Base-by-base conservation (phyloP, 1,139 yeast genomes). In the Kurtzmaniella quercitrusa region DNA sequence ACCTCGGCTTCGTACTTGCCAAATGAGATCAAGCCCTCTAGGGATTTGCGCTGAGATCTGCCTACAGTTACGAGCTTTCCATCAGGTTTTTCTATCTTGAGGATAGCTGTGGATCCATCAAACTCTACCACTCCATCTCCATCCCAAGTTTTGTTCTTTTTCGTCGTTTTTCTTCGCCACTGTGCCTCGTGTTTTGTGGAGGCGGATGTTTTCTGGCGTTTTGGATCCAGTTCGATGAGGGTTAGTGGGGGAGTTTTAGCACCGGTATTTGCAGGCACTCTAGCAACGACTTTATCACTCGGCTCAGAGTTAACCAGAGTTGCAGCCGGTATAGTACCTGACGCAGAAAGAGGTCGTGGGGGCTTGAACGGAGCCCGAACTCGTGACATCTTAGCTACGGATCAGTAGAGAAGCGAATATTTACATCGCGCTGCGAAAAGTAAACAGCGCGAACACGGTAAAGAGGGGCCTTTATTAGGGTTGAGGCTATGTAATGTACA, bases 101-200 rank as follows among this genome's bases (percentile, higher is more conserved):
- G 46, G 8, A 49, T 41, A 2, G 56, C 54, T 2, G 44, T 37
- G 2, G 46, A 47, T 11, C 54, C 47, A 3, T 56, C 52, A 1
- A 51, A 53, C 0, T 61, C 49, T 5, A 87, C 68, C 21, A 65
- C 62, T 0, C 96, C 98, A 63, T 93, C 98, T 2, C 95, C 96
- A 46, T 89, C 95, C 98, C 98, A 93, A 0, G 91, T 83, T 59
- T 91, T 91, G 60, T 90, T 82, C 69, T 91, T 90, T 63, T 86
- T 88, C 34, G 66, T 72, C 1, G 93, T 70, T 37, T 71, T 73
- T 59, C 87, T 89, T 37, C 98, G 68, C 78, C 85, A 87, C 52
- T 87, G 76, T 2, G 81, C 80, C 19, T 60, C 51, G 49, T 59
- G 75, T 31, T 18, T 31, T 14, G 16, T 16, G 10, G 16, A 27